Evolutionary conservation across 257 asterid species (phyloP), one percentile per base, ranked within the genome.

Genomic region (Nicotiana tabacum): DNA sequence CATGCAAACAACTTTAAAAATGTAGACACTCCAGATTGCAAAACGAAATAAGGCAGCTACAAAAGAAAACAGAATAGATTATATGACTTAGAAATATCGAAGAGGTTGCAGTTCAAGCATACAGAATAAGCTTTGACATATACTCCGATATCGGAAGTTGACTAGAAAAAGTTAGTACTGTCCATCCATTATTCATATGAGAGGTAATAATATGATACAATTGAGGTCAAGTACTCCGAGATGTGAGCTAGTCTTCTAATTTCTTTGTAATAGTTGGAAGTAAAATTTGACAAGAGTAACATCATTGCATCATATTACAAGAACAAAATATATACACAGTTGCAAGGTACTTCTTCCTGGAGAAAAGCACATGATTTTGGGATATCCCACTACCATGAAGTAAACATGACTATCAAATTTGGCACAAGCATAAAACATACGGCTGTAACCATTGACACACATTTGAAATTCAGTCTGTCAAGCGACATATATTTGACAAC

Each of bases 1-100:
- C 64, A 27, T 76, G 80, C 80, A 51, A 76, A 72, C 37, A 69
- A 17, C 64, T 74, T 74, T 27, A 76, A 72, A 48, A 27, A 51
- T 51, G 64, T 16, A 48, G 9, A 15, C 46, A 4, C 39, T 8
- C 80, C 64, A 76, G 46, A 51, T 5, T 1, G 3, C 64, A 27
- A 29, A 48, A 76, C 16, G 16, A 76, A 51, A 51, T 16, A 51
- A 29, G 46, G 80, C 43, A 76, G 16, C 80, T 30, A 76, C 29
- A 27, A 51, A 51, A 16, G 64, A 57, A 57, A 57, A 58, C 12
- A 7, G 65, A 58, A 51, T 7, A 51, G 29, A 76, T 15, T 76
- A 76, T 70, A 70, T 70, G 60, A 70, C 58, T 60, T 70, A n/a
- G n/a, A 56, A 18, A 21, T 70, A 56, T 70, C 35, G 6, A 43